Percentiles rank a stretch among this genome's conserved stretches.
Conservation (phyloP, 169 alveolate genomes). For the Babesia sp. region DNA sequence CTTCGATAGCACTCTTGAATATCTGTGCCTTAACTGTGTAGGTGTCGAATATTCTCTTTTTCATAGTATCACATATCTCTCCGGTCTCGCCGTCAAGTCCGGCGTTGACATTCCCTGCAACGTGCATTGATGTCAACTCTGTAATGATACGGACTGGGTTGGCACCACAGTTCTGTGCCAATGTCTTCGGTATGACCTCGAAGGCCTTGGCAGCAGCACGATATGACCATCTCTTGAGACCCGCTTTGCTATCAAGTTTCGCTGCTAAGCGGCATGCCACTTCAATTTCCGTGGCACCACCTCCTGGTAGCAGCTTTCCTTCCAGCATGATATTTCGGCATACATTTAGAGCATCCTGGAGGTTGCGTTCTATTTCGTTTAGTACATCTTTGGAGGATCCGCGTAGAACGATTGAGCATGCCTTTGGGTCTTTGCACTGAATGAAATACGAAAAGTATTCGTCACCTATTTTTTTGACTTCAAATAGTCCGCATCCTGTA, state of each 20-base stretch:
- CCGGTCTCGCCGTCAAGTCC: conserved; percentile 96
- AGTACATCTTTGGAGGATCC: conserved; percentile 99
- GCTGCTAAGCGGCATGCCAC: conserved; percentile 89
- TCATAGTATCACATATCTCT: conserved; percentile 84
- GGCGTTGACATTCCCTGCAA: conserved; percentile 65
- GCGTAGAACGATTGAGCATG: conserved; percentile 96
- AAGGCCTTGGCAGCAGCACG: conserved; percentile 96
- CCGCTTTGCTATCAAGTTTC: conserved; percentile 85
- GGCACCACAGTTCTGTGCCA: conserved; percentile 98
- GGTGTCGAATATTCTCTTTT: conserved; percentile 90
- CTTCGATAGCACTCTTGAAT: conserved; percentile 94
- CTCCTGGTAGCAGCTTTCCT: conserved; percentile 98
- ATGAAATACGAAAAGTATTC: conserved; percentile 84
- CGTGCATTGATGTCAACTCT: conserved; percentile 88
- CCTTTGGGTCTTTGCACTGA: conserved; percentile 91
- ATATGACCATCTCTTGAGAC: conserved; percentile 92
- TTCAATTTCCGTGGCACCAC: conserved; percentile 99
- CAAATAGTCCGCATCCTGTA: conserved; percentile 93
- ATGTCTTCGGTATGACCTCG: conserved; percentile 98
- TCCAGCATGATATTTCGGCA: conserved; percentile 95
- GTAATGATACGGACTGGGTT: conserved; percentile 90
- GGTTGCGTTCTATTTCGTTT: conserved; percentile 95
- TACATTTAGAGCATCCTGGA: conserved; percentile 97
- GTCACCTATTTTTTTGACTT: conserved; percentile 91
- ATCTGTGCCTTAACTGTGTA: conserved; percentile 93